Conservation (phyloP, 768 basidiomycete species). For the Termitomyces heimii region DNA sequence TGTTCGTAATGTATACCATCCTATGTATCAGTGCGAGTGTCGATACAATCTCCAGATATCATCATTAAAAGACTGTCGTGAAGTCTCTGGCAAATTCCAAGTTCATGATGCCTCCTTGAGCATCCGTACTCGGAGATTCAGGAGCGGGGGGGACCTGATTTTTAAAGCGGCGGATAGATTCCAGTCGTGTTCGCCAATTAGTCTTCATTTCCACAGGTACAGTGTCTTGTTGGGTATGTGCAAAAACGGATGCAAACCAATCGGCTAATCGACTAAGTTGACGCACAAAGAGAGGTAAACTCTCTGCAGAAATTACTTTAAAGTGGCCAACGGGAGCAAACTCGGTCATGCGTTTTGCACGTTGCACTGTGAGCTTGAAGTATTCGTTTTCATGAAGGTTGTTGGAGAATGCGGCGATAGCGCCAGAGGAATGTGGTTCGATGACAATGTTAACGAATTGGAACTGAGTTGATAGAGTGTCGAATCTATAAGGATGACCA, state of each 20-base stretch:
- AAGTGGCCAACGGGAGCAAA: slow-evolving; percentile 90
- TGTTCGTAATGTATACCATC: not conserved
- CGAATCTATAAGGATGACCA: slow-evolving; percentile 81
- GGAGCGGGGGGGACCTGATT: slow-evolving; percentile 28
- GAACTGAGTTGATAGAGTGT: slow-evolving; percentile 89
- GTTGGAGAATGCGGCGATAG: slow-evolving; percentile 81
- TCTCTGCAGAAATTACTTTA: slow-evolving; percentile 89
- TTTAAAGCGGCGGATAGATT: slow-evolving; percentile 71
- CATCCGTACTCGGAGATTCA: slow-evolving; percentile 13
- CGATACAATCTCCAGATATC: not conserved
- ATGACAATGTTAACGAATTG: slow-evolving; percentile 98
- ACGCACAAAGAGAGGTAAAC: slow-evolving; percentile 80
- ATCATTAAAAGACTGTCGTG: slow-evolving; percentile 45
- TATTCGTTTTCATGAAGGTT: slow-evolving; percentile 88
- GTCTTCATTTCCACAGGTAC: slow-evolving; percentile 73
- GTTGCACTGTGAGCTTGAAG: slow-evolving; percentile 91
- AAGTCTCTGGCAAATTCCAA: slow-evolving; percentile 55
- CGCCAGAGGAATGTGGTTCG: slow-evolving; percentile 84
- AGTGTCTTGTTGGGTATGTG: slow-evolving; percentile 67
- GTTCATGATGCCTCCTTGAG: slow-evolving; percentile 40
- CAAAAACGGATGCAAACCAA: slow-evolving; percentile 85
- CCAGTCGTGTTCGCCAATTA: slow-evolving; percentile 81
- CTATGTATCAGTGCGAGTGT: not conserved
- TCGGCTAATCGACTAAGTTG: slow-evolving; percentile 85
- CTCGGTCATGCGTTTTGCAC: slow-evolving; percentile 86